Base-by-base conservation (phyloP, 1,284 basidiomycete species). In the Coniophora puteana region DNA sequence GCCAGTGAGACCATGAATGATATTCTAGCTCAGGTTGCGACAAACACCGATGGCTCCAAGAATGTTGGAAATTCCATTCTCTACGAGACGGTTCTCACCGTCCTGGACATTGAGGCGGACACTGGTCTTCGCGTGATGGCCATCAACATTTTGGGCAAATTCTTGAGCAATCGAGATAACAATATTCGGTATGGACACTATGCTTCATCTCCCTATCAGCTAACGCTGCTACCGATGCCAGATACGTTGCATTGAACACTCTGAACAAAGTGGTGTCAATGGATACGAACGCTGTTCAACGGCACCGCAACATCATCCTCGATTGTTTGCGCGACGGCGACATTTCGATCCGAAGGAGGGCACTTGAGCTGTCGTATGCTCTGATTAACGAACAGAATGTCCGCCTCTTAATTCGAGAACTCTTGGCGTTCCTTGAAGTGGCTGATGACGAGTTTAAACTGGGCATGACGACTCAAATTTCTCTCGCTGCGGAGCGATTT, bases 361-460 rank as follows among this genome's bases (percentile, higher is more conserved):
- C 96, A 1, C 80, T 99, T 23, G 96, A 99, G 63, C 78, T 99
- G 3, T 96, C 93, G 13, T 99, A 99, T 60, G 95, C 95, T 0
- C 79, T 99, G 41, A 94, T 98, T 65, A 97, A 97, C 63, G 95
- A 98, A 56, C 74, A 81, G 57, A 99, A 98, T 58, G 91, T 99
- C 29, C 83, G 92, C 27, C 79, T 97, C 36, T 80, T 99, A 46
- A 91, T 93, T 36, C 74, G 94, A 41, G 96, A 99, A 58, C 73
- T 99, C 17, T 74, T 99, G 27, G 89, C 93, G 1, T 99, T 99
- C 78, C 75, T 99, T 14, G 95, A 99, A 58, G 92, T 98, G 14
- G 93, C 96, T 16, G 96, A 99, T 61, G 95, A 96, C 54, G 96
- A 99, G 64, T 99, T 99, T 75, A 99, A 99, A 69, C 77, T 93